These are phyloP conservation scores for Knoxia roxburghii DNA, from an alignment of 257 asterid species.

Conservation along the genomic window DNA sequence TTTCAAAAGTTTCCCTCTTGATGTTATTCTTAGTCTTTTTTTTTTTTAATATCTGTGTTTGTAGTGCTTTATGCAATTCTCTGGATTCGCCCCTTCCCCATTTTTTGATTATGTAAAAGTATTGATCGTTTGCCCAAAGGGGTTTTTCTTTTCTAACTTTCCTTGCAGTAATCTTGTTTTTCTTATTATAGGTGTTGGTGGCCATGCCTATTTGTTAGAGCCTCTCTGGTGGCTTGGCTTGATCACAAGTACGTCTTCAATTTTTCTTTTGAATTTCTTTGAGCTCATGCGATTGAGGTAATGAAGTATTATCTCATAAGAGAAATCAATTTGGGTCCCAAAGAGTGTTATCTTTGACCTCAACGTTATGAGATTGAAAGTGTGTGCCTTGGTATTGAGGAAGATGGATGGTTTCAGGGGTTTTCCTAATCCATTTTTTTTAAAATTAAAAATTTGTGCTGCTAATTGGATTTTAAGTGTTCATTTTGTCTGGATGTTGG, in stretches of 20 bases:
- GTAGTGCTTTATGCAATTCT: not conserved
- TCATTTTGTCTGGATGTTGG: not conserved
- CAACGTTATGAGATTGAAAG: not conserved
- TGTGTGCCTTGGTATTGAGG: not conserved
- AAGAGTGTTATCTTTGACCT: not conserved
- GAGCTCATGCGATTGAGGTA: not conserved
- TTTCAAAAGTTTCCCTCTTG: not conserved
- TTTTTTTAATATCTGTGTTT: not conserved
- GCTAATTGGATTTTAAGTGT: not conserved
- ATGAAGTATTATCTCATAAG: no score
- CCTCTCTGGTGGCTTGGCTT: slow-evolving; percentile 94
- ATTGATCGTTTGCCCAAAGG: slow-evolving; percentile 5
- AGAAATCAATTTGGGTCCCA: not conserved
- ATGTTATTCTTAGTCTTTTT: not conserved
- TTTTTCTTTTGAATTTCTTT: not conserved
- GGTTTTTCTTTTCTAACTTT: slow-evolving; percentile 11
- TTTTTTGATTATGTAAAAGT: not conserved
- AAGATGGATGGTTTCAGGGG: not conserved
- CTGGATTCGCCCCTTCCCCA: not conserved
- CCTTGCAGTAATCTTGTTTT: slow-evolving; percentile 10
- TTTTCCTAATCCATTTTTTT: not conserved
- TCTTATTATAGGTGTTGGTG: slow-evolving; percentile 59
- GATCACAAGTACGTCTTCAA: slow-evolving; percentile 57
- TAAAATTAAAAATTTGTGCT: not conserved
- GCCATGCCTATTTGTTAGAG: slow-evolving; percentile 73